Evolutionary conservation across 352 stramenopile genomes (phyloP).

Genomic region (Phytophthora pinifolia): DNA sequence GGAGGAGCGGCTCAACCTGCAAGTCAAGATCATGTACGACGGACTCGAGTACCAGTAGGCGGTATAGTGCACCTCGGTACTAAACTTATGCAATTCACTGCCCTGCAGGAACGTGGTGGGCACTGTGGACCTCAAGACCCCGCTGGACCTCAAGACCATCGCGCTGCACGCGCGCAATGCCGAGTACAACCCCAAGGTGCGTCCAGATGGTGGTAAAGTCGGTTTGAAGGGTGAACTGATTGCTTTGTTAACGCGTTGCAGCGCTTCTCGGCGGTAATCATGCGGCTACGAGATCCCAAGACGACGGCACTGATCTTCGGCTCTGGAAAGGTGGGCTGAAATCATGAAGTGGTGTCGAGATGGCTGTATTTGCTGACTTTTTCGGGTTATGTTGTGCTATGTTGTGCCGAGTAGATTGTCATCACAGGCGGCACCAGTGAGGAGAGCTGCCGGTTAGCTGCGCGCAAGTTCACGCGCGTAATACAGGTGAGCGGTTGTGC

Average conservation of each 20-base stretch:
- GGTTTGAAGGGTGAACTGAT: not conserved
- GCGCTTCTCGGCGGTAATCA: conserved; percentile 97
- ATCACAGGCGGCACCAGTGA: conserved; percentile 86
- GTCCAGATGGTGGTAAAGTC: not conserved
- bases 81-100: not conserved
- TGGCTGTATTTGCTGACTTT: not conserved
- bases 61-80: not conserved
- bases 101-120: conserved; percentile 92
- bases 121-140: conserved; percentile 94
- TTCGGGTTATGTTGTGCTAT: not conserved
- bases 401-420: conserved; percentile 57
- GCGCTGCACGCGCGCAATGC: conserved; percentile 97
- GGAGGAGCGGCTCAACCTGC: conserved; percentile 74
- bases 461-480: conserved; percentile 84
- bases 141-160: conserved; percentile 97
- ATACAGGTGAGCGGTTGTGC: conserved; percentile 56
- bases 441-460: conserved; percentile 79
- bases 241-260: conserved; percentile 19
- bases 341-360: no score
- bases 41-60: not conserved
- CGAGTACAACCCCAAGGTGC: conserved; percentile 99
- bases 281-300: conserved; percentile 95
- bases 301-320: conserved; percentile 98
- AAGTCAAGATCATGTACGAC: conserved; percentile 83
- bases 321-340: conserved; percentile 86